Conservation (phyloP, 257 asterid species). For the Nicotiana paniculata region DNA sequence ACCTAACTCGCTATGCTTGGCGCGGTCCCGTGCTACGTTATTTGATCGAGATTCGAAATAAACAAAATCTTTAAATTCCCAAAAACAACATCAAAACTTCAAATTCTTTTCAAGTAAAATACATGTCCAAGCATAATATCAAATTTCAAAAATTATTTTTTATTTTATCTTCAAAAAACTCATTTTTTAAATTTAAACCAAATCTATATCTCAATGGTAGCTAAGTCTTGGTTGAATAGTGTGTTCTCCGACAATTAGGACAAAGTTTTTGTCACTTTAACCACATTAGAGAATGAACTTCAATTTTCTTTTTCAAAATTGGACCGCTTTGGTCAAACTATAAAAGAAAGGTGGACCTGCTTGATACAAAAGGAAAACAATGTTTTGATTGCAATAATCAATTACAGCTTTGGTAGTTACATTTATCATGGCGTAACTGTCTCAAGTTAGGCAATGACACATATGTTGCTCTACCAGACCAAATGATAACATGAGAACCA, state of each 20-base stretch:
- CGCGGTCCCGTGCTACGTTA: no score
- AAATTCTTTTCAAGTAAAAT: no score
- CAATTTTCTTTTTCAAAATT: background rate
- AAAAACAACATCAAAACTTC: no score
- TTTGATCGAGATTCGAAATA: no score
- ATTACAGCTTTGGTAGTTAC: slow-evolving; percentile 5
- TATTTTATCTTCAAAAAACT: no score
- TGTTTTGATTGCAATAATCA: background rate
- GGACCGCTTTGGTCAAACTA: background rate
- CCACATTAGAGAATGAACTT: background rate
- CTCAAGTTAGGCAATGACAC: background rate
- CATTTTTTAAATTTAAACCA: no score
- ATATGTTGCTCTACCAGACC: background rate
- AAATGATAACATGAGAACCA: background rate
- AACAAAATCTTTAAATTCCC: no score
- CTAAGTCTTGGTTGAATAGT: no score
- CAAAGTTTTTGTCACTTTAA: background rate
- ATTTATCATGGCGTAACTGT: background rate
- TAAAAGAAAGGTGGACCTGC: background rate
- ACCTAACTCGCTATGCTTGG: background rate
- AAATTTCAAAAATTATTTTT: no score
- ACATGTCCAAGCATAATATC: no score
- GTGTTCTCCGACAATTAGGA: background rate
- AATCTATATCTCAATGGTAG: no score
- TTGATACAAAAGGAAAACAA: background rate